phyloP scores from a whole-genome alignment of 2,329 filamentous ascomycete genomes.

The Talaromyces sp. region DNA sequence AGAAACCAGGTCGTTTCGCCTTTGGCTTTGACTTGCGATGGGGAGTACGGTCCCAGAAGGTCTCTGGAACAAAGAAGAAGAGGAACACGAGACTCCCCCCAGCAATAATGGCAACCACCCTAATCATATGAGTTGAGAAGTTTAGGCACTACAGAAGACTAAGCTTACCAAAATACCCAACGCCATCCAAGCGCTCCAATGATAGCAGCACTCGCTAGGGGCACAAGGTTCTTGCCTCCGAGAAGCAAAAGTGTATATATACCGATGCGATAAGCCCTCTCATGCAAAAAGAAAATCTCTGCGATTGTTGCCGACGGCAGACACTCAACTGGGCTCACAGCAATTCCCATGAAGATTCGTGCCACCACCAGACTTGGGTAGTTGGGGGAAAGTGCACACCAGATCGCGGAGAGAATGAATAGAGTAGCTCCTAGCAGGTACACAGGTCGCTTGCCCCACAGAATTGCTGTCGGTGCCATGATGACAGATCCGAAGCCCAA shows the following conservation, averaged over 20 bases:
- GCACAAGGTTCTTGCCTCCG: slow-evolving; percentile 86
- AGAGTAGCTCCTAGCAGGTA: slow-evolving; percentile 74
- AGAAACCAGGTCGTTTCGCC: slow-evolving; percentile 35
- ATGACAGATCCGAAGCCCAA: slow-evolving; percentile 80
- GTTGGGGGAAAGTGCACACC: slow-evolving; percentile 80
- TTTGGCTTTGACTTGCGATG: slow-evolving; percentile 45
- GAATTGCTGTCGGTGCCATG: slow-evolving; percentile 82
- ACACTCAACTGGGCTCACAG: slow-evolving; percentile 86
- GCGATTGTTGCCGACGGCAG: slow-evolving; percentile 90
- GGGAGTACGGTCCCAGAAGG: slow-evolving; percentile 88
- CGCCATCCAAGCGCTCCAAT: slow-evolving; percentile 77
- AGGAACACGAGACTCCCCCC: slow-evolving; percentile 66
- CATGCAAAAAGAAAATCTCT: slow-evolving; percentile 94
- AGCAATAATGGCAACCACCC: slow-evolving; percentile 78
- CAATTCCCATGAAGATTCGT: slow-evolving; percentile 80
- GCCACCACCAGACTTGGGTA: slow-evolving; percentile 77
- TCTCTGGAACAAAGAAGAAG: slow-evolving; percentile 90
- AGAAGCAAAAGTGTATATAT: slow-evolving; percentile 88
- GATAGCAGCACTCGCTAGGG: slow-evolving; percentile 78
- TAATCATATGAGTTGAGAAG: slow-evolving; percentile 34
- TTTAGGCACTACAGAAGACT: neutral
- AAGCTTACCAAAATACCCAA: slow-evolving; percentile 76
- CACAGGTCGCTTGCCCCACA: slow-evolving; percentile 86
- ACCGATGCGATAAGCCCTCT: slow-evolving; percentile 85
- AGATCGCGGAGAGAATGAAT: slow-evolving; percentile 73